Evolutionary conservation across 331 rosid species (phyloP), one percentile per base, ranked within the genome.

Genomic region (Quercus phellos): DNA sequence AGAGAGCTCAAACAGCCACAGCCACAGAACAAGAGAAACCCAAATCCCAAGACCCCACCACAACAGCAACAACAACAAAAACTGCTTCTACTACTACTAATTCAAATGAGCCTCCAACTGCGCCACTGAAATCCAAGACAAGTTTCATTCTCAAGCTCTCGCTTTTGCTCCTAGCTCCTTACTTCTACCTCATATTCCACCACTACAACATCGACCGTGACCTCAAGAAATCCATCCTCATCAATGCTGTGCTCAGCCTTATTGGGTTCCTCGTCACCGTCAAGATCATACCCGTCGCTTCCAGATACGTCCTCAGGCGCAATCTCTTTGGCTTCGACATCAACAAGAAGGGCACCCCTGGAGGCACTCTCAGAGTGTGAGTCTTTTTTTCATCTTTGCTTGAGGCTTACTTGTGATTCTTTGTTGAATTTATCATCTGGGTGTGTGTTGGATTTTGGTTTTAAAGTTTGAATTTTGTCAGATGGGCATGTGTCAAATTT

Each of bases 321-420:
- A 90, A 84, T 43, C 88, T 94, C 22, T 94, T 87, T 87, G 99
- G 99, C 27, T 87, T 66, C 83, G 99, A 94, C 61, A 94, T 94
- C 80, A 94, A 94, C 77, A 94, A 94, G 83, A 93, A 82, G 90
- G 99, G 96, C n/a, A 94, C 96, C 58, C 83, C 81, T 76, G 94
- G 80, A 55, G 99, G 99, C 68, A 83, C 75, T 50, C 79, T 90
- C 68, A 90, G 89, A 94, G 98, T 94, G 98, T 92, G 74, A 84
- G 98, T 74, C 7, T 56, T 70, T 56, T 70, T 63, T 10, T 30
- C 27, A 0, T 16, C 5, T 58, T 56, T 27, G 0, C 22, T 60
- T 30, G 26, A 10, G 34, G 3, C 0, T 18, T 73, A 1, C 18
- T 14, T 43, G 24, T 35, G 26, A 30, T 6, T 74, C 38, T 56